Percentiles rank a stretch among this genome's conserved stretches.
These are phyloP conservation scores for Periconia digitata DNA, from an alignment of 2,329 filamentous ascomycete genomes.

Conservation along the genomic window DNA sequence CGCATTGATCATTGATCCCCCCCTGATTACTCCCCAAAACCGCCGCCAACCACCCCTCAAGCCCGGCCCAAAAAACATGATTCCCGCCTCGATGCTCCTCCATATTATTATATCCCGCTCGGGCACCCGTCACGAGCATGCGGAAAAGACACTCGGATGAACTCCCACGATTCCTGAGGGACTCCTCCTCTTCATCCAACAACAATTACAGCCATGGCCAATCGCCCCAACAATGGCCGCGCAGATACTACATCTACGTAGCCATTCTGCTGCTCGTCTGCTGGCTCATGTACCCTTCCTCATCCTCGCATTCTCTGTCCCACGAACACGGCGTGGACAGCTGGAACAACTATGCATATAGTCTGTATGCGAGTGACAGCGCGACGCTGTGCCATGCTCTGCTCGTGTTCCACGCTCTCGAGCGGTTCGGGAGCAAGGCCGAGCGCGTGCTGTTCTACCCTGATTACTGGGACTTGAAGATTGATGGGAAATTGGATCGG, in stretches of 20 bases:
- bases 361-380: slow-evolving; percentile 47
- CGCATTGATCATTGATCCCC: slow-evolving; percentile 16
- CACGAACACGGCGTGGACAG: slow-evolving; percentile 26
- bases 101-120: not conserved
- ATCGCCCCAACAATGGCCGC: slow-evolving; percentile 27
- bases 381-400: slow-evolving; percentile 48
- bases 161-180: slow-evolving; percentile 32
- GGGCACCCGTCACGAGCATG: slow-evolving; percentile 25
- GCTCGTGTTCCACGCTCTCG: slow-evolving; percentile 49
- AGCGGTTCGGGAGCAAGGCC: slow-evolving; percentile 46
- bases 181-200: too few species aligned
- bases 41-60: too few species aligned
- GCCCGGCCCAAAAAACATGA: too few species aligned
- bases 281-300: slow-evolving; percentile 29
- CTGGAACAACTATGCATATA: slow-evolving; percentile 47
- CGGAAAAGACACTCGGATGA: slow-evolving; percentile 38
- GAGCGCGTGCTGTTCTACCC: slow-evolving; percentile 51
- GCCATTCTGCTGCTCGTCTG: slow-evolving; percentile 28
- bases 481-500: slow-evolving; percentile 31
- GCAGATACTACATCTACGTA: slow-evolving; percentile 32
- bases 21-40: not conserved
- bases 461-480: slow-evolving; percentile 39
- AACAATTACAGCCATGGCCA: too few species aligned
- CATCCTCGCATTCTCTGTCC: too few species aligned
- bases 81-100: too few species aligned